A percentile compares a stretch with the other conserved stretches of the same genome.
Evolutionary conservation across 1,284 basidiomycete genomes (phyloP).

Genomic region (Xanthoconium separans): DNA sequence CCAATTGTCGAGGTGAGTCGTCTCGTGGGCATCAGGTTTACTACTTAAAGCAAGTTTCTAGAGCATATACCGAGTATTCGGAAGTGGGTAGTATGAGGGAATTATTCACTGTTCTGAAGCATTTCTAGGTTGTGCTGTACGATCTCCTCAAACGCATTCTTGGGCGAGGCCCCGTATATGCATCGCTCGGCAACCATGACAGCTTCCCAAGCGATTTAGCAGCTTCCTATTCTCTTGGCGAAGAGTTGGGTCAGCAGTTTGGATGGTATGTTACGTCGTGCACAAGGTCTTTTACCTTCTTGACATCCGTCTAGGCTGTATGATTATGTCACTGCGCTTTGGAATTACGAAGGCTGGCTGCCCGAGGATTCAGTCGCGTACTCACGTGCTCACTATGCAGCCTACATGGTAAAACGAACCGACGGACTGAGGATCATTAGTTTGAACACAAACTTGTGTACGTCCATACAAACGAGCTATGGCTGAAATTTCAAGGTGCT

Average conservation of each 20-base stretch:
- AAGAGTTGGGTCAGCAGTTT: conserved; percentile 55
- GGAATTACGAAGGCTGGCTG: conserved; percentile 74
- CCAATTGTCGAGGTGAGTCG: conserved; percentile 55
- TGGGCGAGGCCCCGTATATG: conserved; percentile 67
- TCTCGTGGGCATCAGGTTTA: neutral
- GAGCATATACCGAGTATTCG: conserved; percentile 50
- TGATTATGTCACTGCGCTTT: conserved; percentile 66
- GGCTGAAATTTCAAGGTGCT: neutral
- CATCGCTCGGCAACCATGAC: conserved; percentile 77
- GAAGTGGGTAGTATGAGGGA: conserved; percentile 43
- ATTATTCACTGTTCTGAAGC: conserved; percentile 3
- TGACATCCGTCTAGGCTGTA: conserved; percentile 56
- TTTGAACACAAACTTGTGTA: conserved; percentile 76
- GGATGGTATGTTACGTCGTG: conserved; percentile 48
- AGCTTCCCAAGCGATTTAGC: conserved; percentile 12
- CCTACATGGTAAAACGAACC: conserved; percentile 66
- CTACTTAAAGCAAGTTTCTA: conserved; percentile 19
- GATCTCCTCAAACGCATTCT: conserved; percentile 63
- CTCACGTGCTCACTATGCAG: conserved; percentile 67
- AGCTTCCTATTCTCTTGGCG: conserved; percentile 58
- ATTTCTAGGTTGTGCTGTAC: conserved; percentile 55
- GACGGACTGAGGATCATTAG: conserved; percentile 75
- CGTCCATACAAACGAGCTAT: conserved; percentile 22
- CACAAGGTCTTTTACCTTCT: neutral
- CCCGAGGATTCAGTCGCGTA: conserved; percentile 53